Evolutionary conservation across 2,329 filamentous ascomycete species (phyloP), one percentile per base, ranked within the genome.

Genomic region (Aspergillus alliaceus): DNA sequence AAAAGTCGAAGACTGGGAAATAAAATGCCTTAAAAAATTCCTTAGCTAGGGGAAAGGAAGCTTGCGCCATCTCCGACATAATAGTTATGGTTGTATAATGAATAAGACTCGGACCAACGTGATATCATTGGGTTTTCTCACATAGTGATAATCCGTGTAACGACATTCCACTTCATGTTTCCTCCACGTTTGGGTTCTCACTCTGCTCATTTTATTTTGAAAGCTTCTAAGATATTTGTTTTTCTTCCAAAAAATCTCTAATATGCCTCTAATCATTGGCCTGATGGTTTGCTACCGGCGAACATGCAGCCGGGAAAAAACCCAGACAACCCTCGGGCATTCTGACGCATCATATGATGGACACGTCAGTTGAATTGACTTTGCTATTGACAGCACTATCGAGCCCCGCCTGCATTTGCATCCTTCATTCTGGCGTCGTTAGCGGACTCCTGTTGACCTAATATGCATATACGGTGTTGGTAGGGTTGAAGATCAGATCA

Each of bases 1-100:
- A 87, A 79, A 87, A 87, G 77, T 77, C 78, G 58, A 87, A 88
- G 78, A 64, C 67, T 56, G 68, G 67, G 24, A 72, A 72, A 67
- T 75, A 70, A 60, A 29, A 57, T 62, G n/a, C 15, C 40, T 44
- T 27, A 20, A 14, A 24, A 18, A 22, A 7, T n/a, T 31, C 35
- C 15, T 14, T 42, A 20, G 29, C 22, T 14, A 9, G 20, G 42
- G 12, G 24, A 35, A 14, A 27, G 34, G 18, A 25, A 8, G 22
- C 25, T 51, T 5, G 35, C 14, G 29, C 24, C 20, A 29, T 22
- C 29, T 54, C 35, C 12, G 25, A 46, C 25, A 46, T 50, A 50
- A 51, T 56, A 50, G 32, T 57, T 47, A 51, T 53, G 22, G 22
- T 58, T 50, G 57, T 51, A 59, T 63, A 60, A 61, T 60, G 57